Base-by-base conservation (phyloP, 306 rosid genomes). In the Ormosia semicastrata region DNA sequence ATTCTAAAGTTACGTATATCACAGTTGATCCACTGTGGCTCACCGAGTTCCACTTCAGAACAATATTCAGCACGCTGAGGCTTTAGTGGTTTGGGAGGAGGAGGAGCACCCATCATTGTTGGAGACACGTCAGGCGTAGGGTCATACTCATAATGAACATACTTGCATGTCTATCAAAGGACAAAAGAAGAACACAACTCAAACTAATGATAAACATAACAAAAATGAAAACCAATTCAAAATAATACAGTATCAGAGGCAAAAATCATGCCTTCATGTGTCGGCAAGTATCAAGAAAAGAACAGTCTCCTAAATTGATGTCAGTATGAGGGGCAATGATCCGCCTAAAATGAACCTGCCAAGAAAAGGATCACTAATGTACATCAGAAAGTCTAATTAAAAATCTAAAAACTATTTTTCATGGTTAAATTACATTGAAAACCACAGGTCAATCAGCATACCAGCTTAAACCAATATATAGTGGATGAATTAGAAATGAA, bases 1-100 rank as follows among this genome's bases (percentile, higher is more conserved):
- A 96, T 96, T 87, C 98, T 92, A 73, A 96, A 96, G 62, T 82
- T 85, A 67, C 98, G 99, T 78, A 96, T 96, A 73, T 96, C 99
- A 71, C 99, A 96, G 78, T 96, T 96, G 79, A 96, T 93, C 99
- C 99, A 93, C 81, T 93, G 98, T 66, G 98, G 88, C 85, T 96
- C 97, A 76, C 99, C 98, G 69, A 96, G 99, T 85, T 96, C 99
- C 56, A 91, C 96, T 83, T 92, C 94, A 63, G 99, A 96, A 83
- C 99, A 96, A 87, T 96, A 93, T 85, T 96, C 99, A 76, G 99
- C 97, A 81, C 99, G 97, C 82, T 87, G 92, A 56, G 94, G 93
- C 83, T 89, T 93, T 47, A 92, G 82, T 15, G 88, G 89, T 83
- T 86, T 96, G 39, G 90, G 86, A 84, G 91, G 95, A 80, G 87